A percentile compares a stretch with the other conserved stretches of the same genome.
phyloP scores from a whole-genome alignment of 2,329 filamentous ascomycete species.

The Colletotrichum tamarilloi region DNA sequence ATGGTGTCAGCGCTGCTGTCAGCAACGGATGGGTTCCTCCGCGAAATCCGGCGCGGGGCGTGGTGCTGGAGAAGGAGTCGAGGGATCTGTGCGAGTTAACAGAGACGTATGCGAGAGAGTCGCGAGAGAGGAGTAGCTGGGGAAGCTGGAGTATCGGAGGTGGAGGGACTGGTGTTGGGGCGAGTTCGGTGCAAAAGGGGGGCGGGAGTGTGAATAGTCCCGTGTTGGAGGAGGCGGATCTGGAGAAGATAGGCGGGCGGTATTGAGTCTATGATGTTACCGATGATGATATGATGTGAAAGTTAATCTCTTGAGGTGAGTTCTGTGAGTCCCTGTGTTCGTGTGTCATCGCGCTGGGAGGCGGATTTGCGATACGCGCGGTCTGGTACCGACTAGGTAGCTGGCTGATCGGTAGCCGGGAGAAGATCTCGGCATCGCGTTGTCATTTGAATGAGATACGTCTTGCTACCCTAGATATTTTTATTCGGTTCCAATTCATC shows the following conservation, averaged over 20 bases:
- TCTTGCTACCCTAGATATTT: neutral
- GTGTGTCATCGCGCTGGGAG: too few species aligned
- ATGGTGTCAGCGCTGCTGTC: conserved; percentile 26
- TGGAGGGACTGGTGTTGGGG: neutral
- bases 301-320: too few species aligned
- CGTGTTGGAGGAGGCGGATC: conserved; percentile 40
- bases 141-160: conserved; percentile 44
- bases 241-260: conserved; percentile 43
- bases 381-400: neutral
- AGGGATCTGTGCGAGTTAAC: conserved; percentile 45
- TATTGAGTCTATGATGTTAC: conserved; percentile 33
- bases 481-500: too few species aligned
- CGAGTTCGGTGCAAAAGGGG: conserved; percentile 20
- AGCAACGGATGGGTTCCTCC: conserved; percentile 32
- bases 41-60: conserved; percentile 33
- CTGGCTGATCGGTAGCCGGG: neutral
- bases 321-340: neutral
- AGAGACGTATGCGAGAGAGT: conserved; percentile 44
- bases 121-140: conserved; percentile 47
- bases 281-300: neutral
- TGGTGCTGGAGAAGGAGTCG: conserved; percentile 39
- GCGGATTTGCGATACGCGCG: neutral
- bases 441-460: neutral
- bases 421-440: neutral
- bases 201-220: conserved; percentile 37